These are phyloP conservation scores for Termitomyces sp. DNA, from an alignment of 768 basidiomycete genomes.

Conservation along the genomic window DNA sequence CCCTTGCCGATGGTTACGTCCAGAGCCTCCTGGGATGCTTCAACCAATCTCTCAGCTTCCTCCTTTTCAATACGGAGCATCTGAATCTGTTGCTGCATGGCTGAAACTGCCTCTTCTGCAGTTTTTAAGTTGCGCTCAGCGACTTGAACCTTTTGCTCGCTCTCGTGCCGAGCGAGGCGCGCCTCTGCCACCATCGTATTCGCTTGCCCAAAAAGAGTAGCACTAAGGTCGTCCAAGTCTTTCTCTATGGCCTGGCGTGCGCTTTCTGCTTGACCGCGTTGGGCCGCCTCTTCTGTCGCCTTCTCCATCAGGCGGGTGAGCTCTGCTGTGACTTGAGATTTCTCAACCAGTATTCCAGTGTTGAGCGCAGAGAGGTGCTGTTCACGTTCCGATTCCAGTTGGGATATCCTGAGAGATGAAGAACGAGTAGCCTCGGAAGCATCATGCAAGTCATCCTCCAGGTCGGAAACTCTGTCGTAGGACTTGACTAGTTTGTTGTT, in stretches of 20 bases:
- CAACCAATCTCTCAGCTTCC: constrained; percentile 45
- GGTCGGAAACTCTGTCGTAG: constrained; percentile 87
- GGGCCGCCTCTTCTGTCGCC: constrained; percentile 91
- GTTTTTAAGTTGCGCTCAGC: constrained; percentile 73
- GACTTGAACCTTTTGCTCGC: constrained; percentile 71
- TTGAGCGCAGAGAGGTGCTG: constrained; percentile 88
- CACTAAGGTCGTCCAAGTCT: constrained; percentile 93
- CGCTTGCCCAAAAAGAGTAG: constrained; percentile 84
- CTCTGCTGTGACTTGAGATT: constrained; percentile 84
- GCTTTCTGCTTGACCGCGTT: constrained; percentile 84
- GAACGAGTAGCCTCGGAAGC: constrained; percentile 52
- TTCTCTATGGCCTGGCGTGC: constrained; percentile 83
- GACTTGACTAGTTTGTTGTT: constrained; percentile 91
- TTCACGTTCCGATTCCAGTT: constrained; percentile 79
- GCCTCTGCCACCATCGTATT: constrained; percentile 99
- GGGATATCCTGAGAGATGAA: constrained; percentile 62
- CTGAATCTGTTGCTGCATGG: constrained; percentile 87
- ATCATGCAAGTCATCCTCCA: constrained; percentile 86
- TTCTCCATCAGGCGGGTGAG: constrained; percentile 91
- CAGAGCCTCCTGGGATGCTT: constrained; percentile 45
- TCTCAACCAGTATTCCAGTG: constrained; percentile 89
- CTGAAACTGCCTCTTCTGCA: constrained; percentile 82
- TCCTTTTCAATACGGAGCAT: constrained; percentile 64
- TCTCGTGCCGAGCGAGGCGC: constrained; percentile 54
- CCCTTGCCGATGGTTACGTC: constrained; percentile 76